A percentile compares a stretch with the other conserved stretches of the same genome.
phyloP scores from a whole-genome alignment of 2,329 filamentous ascomycete species.

The Pyrenophora teres region DNA sequence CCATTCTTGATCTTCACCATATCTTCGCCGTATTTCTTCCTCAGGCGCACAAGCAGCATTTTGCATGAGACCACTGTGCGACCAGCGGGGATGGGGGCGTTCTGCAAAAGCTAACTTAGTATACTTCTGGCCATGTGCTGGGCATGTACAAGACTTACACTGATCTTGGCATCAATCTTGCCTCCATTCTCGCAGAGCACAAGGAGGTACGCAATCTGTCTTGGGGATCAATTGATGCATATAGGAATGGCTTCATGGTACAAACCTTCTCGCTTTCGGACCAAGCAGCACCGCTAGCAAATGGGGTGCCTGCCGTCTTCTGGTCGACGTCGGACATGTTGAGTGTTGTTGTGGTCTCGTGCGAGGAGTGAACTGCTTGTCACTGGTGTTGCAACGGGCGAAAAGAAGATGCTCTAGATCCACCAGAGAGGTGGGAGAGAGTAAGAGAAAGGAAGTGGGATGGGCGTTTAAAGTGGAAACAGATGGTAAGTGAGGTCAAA shows the following conservation, averaged over 20 bases:
- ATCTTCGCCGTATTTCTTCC: conserved; percentile 30
- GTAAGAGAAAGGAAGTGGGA: not conserved
- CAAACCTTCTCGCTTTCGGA: conserved; percentile 29
- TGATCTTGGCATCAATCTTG: conserved; percentile 5
- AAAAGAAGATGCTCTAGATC: not conserved
- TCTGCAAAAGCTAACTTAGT: conserved; percentile 14
- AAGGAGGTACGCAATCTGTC: conserved; percentile 28
- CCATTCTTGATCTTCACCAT: conserved; percentile 27
- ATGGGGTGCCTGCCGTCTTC: conserved; percentile 2
- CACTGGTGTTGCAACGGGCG: too few relatives aligned
- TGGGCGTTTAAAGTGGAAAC: too few relatives aligned
- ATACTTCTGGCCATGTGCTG: not conserved
- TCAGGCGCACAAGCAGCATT: conserved; percentile 31
- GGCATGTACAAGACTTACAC: conserved; percentile 7
- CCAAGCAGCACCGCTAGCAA: conserved; percentile 23
- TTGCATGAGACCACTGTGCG: conserved; percentile 32
- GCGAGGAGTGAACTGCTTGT: not conserved
- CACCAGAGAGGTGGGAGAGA: not conserved
- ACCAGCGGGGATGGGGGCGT: conserved; percentile 29
- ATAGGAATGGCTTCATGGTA: not conserved
- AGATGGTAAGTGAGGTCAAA: too few relatives aligned
- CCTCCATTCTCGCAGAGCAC: conserved; percentile 25
- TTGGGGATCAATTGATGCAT: conserved; percentile 1
- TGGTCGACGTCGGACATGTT: conserved; percentile 11
- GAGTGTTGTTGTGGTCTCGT: not conserved